These are phyloP conservation scores for Fusarium abutilonis DNA, from an alignment of 2,329 filamentous ascomycete genomes.

Conservation along the genomic window DNA sequence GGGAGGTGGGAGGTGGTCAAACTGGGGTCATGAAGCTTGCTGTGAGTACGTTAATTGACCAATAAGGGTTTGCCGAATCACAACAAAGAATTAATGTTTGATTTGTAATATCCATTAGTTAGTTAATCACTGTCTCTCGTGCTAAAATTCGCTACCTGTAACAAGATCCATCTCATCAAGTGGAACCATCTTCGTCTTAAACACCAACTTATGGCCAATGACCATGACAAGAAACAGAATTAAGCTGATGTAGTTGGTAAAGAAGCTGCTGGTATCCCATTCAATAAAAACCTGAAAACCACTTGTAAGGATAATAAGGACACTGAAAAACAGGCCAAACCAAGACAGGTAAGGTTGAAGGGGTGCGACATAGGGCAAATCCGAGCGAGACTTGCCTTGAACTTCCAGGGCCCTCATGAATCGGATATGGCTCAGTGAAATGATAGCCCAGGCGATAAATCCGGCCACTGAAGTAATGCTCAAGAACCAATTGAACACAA, in stretches of 20 bases:
- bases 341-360: conserved; percentile 68
- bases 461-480: conserved; percentile 73
- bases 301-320: conserved; percentile 32
- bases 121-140: too few species aligned
- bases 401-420: conserved; percentile 65
- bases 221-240: conserved; percentile 33
- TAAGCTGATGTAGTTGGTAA: conserved; percentile 35
- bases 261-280: conserved; percentile 32
- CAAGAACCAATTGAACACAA: conserved; percentile 76
- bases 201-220: conserved; percentile 35
- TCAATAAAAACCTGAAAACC: conserved; percentile 35
- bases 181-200: conserved; percentile 19
- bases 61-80: too few species aligned
- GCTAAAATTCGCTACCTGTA: conserved; percentile 5
- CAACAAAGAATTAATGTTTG: too few species aligned
- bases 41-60: too few species aligned
- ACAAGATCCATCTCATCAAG: conserved; percentile 16
- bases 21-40: too few species aligned
- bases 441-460: conserved; percentile 68
- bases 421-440: conserved; percentile 67
- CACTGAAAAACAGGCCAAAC: conserved; percentile 30
- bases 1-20: too few species aligned
- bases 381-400: conserved; percentile 56
- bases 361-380: conserved; percentile 61
- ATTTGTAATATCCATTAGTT: too few species aligned